Evolutionary conservation across 148 eudicot genomes (phyloP).

Genomic region (Nyssa sinensis): DNA sequence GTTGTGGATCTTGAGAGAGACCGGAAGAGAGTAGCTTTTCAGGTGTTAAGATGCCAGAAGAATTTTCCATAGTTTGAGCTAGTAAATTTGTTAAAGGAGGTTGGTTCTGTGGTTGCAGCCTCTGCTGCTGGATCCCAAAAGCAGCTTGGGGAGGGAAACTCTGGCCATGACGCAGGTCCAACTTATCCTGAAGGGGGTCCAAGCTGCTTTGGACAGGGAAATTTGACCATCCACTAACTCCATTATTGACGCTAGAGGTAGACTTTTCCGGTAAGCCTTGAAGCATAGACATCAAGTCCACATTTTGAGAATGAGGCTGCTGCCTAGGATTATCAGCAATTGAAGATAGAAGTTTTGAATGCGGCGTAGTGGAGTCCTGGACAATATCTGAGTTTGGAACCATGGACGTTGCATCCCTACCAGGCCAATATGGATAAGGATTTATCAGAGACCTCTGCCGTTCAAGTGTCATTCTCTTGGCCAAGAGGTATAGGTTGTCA

Average conservation of each 20-base stretch:
- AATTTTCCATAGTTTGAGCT: slow-evolving; percentile 46
- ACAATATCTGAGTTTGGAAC: slow-evolving; percentile 45
- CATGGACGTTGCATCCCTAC: slow-evolving; percentile 45
- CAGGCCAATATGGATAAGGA: slow-evolving; percentile 61
- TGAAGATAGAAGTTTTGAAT: slow-evolving; percentile 43
- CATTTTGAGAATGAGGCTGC: slow-evolving; percentile 55
- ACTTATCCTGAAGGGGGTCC: slow-evolving; percentile 55
- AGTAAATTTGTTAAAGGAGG: slow-evolving; percentile 43
- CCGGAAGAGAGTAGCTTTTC: slow-evolving; percentile 78
- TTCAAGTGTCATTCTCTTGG: slow-evolving; percentile 63
- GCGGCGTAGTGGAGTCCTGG: slow-evolving; percentile 43
- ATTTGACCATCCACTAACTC: slow-evolving; percentile 58
- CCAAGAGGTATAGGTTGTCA: slow-evolving; percentile 58
- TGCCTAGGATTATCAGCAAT: slow-evolving; percentile 35
- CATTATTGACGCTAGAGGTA: slow-evolving; percentile 40
- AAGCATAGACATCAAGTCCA: slow-evolving; percentile 58
- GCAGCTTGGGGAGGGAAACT: slow-evolving; percentile 54
- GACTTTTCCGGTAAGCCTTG: slow-evolving; percentile 70
- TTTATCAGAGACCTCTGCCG: slow-evolving; percentile 59
- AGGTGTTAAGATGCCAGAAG: slow-evolving; percentile 35
- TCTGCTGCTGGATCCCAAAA: slow-evolving; percentile 57
- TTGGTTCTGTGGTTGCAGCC: slow-evolving; percentile 58
- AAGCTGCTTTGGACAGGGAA: slow-evolving; percentile 49
- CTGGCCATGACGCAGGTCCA: slow-evolving; percentile 54
- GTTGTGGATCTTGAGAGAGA: slow-evolving; percentile 72